Percentiles rank a stretch among this genome's conserved stretches.
Conservation (phyloP, 2,329 filamentous ascomycete genomes). For the Trichoderma koningiopsis region DNA sequence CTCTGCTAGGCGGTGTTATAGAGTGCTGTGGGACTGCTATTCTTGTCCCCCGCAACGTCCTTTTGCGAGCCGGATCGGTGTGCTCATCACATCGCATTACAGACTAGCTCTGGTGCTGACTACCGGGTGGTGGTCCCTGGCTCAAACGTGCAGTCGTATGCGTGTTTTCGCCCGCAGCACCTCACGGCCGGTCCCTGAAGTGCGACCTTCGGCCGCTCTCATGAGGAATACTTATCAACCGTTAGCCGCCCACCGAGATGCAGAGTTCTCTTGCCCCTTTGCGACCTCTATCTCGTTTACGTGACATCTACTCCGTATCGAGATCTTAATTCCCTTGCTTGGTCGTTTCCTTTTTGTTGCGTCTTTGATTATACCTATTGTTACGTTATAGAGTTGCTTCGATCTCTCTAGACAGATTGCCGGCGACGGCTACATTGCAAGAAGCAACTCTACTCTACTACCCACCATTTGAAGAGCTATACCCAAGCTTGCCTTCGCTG, state of each 20-base stretch:
- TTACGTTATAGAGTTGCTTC: slow-evolving; percentile 24
- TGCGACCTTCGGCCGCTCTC: slow-evolving; percentile 17
- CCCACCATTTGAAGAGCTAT: background rate
- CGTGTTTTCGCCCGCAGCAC: slow-evolving; percentile 24
- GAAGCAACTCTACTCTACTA: background rate
- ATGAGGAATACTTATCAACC: slow-evolving; percentile 51
- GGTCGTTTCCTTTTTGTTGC: slow-evolving; percentile 32
- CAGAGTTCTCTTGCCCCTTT: slow-evolving; percentile 45
- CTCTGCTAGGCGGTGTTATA: background rate
- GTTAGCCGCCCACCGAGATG: slow-evolving; percentile 47
- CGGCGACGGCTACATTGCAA: slow-evolving; percentile 43
- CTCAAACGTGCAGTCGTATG: slow-evolving; percentile 22
- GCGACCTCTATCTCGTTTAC: slow-evolving; percentile 42
- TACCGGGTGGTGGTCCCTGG: slow-evolving; percentile 21
- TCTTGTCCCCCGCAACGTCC: slow-evolving; percentile 27
- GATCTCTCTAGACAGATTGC: slow-evolving; percentile 36
- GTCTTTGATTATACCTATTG: slow-evolving; percentile 33
- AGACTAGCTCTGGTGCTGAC: slow-evolving; percentile 27
- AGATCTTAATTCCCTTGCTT: slow-evolving; percentile 38
- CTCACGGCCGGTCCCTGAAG: slow-evolving; percentile 15
- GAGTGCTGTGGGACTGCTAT: slow-evolving; percentile 27
- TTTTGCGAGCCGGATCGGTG: slow-evolving; percentile 24
- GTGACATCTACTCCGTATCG: slow-evolving; percentile 33
- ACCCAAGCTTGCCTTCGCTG: background rate
- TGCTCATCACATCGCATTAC: slow-evolving; percentile 29